Evolutionary conservation across 208 protist genomes (phyloP).

Genomic region (Vickermania spadyakhi): DNA sequence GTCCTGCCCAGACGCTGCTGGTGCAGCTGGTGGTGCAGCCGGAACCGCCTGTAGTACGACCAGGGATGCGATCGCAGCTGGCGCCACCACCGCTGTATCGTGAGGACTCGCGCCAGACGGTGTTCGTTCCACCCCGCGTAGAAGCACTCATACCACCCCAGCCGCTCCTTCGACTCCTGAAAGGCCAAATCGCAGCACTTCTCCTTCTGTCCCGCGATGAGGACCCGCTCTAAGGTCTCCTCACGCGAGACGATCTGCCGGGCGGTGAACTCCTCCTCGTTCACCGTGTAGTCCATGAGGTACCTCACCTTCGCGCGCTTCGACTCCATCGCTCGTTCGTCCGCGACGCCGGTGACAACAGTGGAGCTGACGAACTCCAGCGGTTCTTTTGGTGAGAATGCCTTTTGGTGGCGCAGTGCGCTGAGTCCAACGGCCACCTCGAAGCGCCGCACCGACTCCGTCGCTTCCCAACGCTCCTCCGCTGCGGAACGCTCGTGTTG

Average conservation of each 20-base stretch:
- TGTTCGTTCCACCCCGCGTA: slow-evolving; percentile 21
- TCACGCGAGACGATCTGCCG: slow-evolving; percentile 2
- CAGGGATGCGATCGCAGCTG: slow-evolving; percentile 18
- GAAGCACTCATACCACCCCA: slow-evolving; percentile 4
- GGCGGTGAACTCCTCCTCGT: slow-evolving; percentile 15
- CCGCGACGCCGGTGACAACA: not conserved
- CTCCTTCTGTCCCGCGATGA: slow-evolving; percentile 9
- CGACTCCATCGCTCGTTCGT: not conserved
- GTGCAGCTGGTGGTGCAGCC: not conserved
- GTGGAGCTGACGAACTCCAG: slow-evolving; percentile 5
- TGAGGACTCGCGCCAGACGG: slow-evolving; percentile 29
- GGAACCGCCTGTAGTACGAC: slow-evolving; percentile 5
- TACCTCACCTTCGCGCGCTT: not conserved
- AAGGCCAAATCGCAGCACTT: slow-evolving; percentile 3
- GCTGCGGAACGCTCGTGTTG: slow-evolving; percentile 3
- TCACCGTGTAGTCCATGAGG: slow-evolving; percentile 17
- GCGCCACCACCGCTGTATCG: slow-evolving; percentile 70
- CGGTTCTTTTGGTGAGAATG: slow-evolving; percentile 2
- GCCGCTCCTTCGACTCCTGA: slow-evolving; percentile 16
- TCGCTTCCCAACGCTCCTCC: slow-evolving; percentile 5
- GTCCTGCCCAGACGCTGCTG: not conserved
- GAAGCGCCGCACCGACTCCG: slow-evolving; percentile 6
- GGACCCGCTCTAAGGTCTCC: slow-evolving; percentile 11
- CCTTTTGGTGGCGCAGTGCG: slow-evolving; percentile 5
- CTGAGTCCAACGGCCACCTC: slow-evolving; percentile 9